Percentiles rank a stretch among this genome's conserved stretches.
phyloP scores from a whole-genome alignment of 805 yeast genomes.

The Hagleromyces aurorensis region DNA sequence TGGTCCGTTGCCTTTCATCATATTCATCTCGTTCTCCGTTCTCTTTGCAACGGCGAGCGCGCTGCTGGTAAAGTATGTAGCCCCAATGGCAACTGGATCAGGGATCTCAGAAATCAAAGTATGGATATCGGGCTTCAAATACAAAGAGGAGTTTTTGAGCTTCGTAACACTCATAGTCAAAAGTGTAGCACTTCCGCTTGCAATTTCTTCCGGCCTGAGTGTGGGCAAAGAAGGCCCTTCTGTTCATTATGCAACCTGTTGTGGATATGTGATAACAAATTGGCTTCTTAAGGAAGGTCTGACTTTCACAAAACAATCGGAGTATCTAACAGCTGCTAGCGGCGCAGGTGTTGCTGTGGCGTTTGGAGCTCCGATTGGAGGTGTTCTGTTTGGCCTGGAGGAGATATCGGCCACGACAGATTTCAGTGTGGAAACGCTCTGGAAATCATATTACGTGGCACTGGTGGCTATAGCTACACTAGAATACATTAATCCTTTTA shows the following conservation, averaged over 20 bases:
- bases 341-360: conserved; percentile 99
- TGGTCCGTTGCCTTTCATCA: conserved; percentile 39
- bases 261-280: conserved; percentile 72
- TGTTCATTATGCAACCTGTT: conserved; percentile 96
- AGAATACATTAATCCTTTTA: conserved; percentile 78
- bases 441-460: conserved; percentile 90
- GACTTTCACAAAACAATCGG: conserved; percentile 29
- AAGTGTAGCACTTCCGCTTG: conserved; percentile 73
- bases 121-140: conserved; percentile 80
- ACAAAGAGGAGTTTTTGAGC: conserved; percentile 65
- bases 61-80: conserved; percentile 54
- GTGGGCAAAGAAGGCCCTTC: conserved; percentile 98
- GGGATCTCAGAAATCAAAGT: conserved; percentile 97
- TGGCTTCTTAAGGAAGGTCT: conserved; percentile 36
- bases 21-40: conserved; percentile 53
- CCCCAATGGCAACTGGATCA: conserved; percentile 93
- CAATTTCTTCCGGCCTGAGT: conserved; percentile 87
- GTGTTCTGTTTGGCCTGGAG: conserved; percentile 87
- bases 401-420: conserved; percentile 65
- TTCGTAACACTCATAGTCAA: conserved; percentile 67
- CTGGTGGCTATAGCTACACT: conserved; percentile 77
- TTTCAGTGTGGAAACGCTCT: conserved; percentile 69
- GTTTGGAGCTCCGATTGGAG: conserved; percentile 94
- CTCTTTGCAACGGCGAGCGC: conserved; percentile 60
- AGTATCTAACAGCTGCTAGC: conserved; percentile 69